Evolutionary conservation across 345 rosid species (phyloP), one percentile per base, ranked within the genome.

Genomic region (Aethionema arabicum): DNA sequence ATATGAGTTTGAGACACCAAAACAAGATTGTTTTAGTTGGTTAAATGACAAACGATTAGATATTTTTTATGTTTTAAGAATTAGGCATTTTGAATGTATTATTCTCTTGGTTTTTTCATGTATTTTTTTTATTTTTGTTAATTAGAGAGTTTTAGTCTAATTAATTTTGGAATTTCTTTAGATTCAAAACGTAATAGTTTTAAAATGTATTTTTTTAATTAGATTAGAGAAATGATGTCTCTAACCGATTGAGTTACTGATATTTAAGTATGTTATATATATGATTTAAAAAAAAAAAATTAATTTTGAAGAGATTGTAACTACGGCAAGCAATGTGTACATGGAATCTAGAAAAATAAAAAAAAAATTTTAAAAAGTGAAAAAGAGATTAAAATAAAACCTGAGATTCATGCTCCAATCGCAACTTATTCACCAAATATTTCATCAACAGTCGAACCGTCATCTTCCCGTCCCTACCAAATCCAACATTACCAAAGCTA

Each of bases 371-470:
- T 16, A 61, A 53, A 44, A 41, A 49, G 52, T 8, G 53, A 49
- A 49, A 70, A 33, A 15, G 32, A 15, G 63, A 61, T 39, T 1
- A 37, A 0, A 38, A 53, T 31, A 74, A 72, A 84, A 93, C 99
- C 99, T 95, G 96, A 65, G 96, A 82, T 84, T 90, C 97, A 85
- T 82, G 85, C 60, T 86, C 96, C 80, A 90, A 69, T 69, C 78
- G 79, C 81, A 95, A 88, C 83, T 90, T 95, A 80, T 79, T 88
- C 76, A 79, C 96, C 83, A 95, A 79, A 80, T 95, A 95, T 86
- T 86, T 95, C 82, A 81, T 82, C 82, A 95, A 67, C 67, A 90
- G 69, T 62, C 91, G 80, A 68, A 95, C 88, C 46, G 97, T 95
- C 97, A 88, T 95, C 70, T 87, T 85, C 69, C 89, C 96, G 62